Evolutionary conservation across 179 eudicot species (phyloP).

Genomic region (Beta corolliflora): DNA sequence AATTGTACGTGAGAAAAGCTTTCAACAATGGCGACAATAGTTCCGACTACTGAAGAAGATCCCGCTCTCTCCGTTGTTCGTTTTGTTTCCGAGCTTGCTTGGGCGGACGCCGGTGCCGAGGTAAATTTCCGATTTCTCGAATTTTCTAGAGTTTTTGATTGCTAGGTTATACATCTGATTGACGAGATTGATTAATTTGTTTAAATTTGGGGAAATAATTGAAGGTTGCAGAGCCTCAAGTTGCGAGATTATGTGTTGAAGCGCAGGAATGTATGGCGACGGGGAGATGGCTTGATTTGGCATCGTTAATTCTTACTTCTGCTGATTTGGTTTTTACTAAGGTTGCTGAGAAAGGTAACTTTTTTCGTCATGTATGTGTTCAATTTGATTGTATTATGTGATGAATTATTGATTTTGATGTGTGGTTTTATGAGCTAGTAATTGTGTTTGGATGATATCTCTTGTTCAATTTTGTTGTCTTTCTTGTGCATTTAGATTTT

Average conservation of each 20-base stretch:
- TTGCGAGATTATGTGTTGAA: conserved; percentile 62
- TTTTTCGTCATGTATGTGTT: not conserved
- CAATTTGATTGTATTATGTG: not conserved
- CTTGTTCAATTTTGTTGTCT: not conserved
- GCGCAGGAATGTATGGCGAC: conserved; percentile 70
- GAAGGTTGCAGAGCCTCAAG: conserved; percentile 80
- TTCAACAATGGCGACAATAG: conserved; percentile 69
- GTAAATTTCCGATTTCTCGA: conserved; percentile 23
- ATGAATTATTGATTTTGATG: not conserved
- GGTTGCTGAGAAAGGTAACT: conserved; percentile 78
- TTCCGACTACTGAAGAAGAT: conserved; percentile 86
- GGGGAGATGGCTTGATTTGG: conserved; percentile 87
- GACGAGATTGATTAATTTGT: conserved; percentile 5
- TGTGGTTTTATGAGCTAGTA: not conserved
- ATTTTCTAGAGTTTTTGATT: conserved; percentile 3
- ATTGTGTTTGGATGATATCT: not conserved
- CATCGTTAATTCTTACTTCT: conserved; percentile 74
- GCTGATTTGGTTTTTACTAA: conserved; percentile 82
- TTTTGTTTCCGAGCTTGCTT: conserved; percentile 72
- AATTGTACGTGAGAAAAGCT: not conserved
- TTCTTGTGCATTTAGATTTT: not conserved
- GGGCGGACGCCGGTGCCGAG: conserved; percentile 96
- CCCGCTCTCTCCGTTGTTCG: conserved; percentile 82
- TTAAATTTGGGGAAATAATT: conserved; percentile 4
- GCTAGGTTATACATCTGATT: too few relatives aligned